Evolutionary conservation across 176 grass and related monocot species (phyloP).

Genomic region (Melocanna baccifera): DNA sequence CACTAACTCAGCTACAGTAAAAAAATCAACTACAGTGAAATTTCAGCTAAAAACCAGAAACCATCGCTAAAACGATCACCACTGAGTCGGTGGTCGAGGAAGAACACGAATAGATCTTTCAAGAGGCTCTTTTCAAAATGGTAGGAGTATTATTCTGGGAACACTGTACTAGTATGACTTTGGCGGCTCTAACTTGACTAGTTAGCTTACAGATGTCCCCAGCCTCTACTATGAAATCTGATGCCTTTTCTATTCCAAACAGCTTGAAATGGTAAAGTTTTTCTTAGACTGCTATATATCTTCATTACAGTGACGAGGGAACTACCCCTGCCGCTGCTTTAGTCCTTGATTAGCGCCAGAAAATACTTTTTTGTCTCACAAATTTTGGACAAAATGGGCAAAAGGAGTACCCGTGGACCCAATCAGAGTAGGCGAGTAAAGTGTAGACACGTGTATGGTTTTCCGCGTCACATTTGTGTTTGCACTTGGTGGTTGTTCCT

Average conservation of each 20-base stretch:
- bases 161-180: background rate
- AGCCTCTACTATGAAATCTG: background rate
- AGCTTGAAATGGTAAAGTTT: background rate
- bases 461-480: constrained; percentile 8
- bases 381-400: background rate
- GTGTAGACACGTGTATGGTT: constrained; percentile 34
- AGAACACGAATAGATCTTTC: background rate
- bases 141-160: background rate
- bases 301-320: background rate
- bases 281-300: background rate
- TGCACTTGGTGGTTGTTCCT: background rate
- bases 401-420: background rate
- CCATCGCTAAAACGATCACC: no score
- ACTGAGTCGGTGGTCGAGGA: constrained; percentile 12
- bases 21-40: no score
- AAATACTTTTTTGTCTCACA: background rate
- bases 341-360: background rate
- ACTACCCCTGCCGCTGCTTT: background rate
- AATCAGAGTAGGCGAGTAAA: background rate
- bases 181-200: background rate
- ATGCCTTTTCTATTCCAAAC: background rate
- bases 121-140: background rate
- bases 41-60: no score
- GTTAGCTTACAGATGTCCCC: background rate
- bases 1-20: no score